A percentile compares a stretch with the other conserved stretches of the same genome.
These are phyloP conservation scores for Ascodesmis nigricans DNA, from an alignment of 495 filamentous ascomycete species.

Conservation along the genomic window DNA sequence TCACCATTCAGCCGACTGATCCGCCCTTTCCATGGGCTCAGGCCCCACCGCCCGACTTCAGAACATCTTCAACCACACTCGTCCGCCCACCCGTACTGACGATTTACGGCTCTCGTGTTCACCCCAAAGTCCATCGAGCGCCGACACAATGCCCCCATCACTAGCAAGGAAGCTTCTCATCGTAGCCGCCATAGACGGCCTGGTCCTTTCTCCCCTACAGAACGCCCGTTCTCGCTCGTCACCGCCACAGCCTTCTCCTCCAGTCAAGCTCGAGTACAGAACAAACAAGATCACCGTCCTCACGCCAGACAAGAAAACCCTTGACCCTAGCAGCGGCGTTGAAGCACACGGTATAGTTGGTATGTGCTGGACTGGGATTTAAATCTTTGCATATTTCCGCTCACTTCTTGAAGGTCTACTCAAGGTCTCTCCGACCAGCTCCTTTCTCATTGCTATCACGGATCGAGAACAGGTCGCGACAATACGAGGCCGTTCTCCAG, in stretches of 20 bases:
- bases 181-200: conserved; percentile 65
- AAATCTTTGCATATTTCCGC: no score
- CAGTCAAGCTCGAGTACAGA: conserved; percentile 51
- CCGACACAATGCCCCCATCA: conserved; percentile 30
- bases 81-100: neutral
- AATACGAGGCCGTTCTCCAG: conserved; percentile 45
- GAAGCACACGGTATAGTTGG: conserved; percentile 76
- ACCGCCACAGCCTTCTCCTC: conserved; percentile 4
- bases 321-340: conserved; percentile 27
- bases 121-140: neutral
- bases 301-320: conserved; percentile 20
- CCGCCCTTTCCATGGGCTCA: neutral
- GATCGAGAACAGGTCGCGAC: conserved; percentile 71
- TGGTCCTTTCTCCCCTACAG: conserved; percentile 53
- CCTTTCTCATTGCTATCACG: conserved; percentile 67
- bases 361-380: no score
- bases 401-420: conserved; percentile 46
- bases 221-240: conserved; percentile 27
- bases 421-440: conserved; percentile 44
- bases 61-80: neutral
- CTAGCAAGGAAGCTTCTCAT: conserved; percentile 59
- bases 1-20: no score
- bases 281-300: conserved; percentile 33
- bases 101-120: neutral
- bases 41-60: neutral